Conservation (phyloP, 345 rosid species). For the Pseudoturritis turrita region DNA sequence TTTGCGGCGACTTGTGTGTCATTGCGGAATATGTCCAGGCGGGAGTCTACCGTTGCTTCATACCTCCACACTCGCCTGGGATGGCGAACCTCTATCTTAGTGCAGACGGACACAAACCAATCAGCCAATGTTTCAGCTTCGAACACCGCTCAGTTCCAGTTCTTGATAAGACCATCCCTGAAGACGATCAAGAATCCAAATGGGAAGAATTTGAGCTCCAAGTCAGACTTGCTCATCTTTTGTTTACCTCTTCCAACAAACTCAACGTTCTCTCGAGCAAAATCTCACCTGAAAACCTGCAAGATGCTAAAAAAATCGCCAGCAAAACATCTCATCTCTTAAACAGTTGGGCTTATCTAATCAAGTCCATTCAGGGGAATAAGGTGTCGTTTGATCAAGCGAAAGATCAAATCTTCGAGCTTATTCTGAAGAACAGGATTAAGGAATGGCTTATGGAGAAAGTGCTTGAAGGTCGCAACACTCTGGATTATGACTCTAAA, state of each 20-base stretch:
- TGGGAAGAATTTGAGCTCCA: conserved; percentile 74
- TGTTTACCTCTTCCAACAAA: conserved; percentile 62
- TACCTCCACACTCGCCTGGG: conserved; percentile 69
- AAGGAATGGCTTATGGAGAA: conserved; percentile 93
- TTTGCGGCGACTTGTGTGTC: conserved; percentile 64
- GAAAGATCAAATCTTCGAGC: conserved; percentile 58
- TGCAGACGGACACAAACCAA: conserved; percentile 71
- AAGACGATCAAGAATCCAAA: conserved; percentile 42
- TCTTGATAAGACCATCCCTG: conserved; percentile 31
- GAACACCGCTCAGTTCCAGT: conserved; percentile 53
- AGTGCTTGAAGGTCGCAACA: conserved; percentile 53
- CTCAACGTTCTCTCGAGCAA: conserved; percentile 52
- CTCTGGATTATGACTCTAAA: conserved; percentile 55
- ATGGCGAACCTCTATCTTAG: conserved; percentile 61
- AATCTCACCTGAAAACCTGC: conserved; percentile 42
- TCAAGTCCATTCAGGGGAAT: conserved; percentile 53
- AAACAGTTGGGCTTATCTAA: conserved; percentile 64
- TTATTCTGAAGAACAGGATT: conserved; percentile 62
- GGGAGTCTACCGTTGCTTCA: conserved; percentile 83
- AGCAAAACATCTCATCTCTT: conserved; percentile 45
- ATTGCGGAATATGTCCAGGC: conserved; percentile 59
- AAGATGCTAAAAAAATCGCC: conserved; percentile 62
- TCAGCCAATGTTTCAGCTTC: conserved; percentile 71
- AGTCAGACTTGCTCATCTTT: conserved; percentile 73
- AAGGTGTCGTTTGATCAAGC: conserved; percentile 53